Evolutionary conservation across 805 yeast species (phyloP), one percentile per base, ranked within the genome.

Genomic region (Zygosaccharomyces rouxii): DNA sequence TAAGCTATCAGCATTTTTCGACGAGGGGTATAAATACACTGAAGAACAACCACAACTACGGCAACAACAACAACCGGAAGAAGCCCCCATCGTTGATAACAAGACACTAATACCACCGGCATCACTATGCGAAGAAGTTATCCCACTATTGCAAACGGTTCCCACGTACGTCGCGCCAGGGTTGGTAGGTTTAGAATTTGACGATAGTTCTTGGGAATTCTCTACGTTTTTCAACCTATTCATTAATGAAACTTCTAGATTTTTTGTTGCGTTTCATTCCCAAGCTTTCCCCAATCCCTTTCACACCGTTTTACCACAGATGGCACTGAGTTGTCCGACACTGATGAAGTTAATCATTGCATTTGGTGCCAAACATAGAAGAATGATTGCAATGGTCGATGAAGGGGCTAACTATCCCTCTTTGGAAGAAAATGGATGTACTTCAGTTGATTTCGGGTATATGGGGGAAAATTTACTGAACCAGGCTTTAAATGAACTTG

Each of bases 201-300:
- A 25, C 13, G 28, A 16, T 22, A 41, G 38, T 30, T 45, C 48
- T 4, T 33, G 31, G 21, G 43, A 71, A 50, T 81, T 82, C 61
- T 69, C 78, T 38, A 81, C 79, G 48, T 70, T 82, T 16, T 80
- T 85, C 66, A 79, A 80, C 51, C 81, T 81, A 53, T 86, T 78
- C 71, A 66, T 80, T 7, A 71, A 79, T 44, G 77, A 78, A 11
- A 84, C 87, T 0, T 78, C 90, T 1, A 73, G 72, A 31, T 69
- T 75, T 22, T 70, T 85, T 16, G 86, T 83, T 5, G 89, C 90
- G 0, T 81, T 86, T 0, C 86, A 86, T 7, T 70, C 76, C 3
- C 60, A 70, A 6, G 57, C 75, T 56, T 69, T 66, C 18, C 79
- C 77, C 13, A 82, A 84, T 55, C 95, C 95, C 0, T 85, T 84